Percentiles rank a stretch among this genome's conserved stretches.
Conservation (phyloP, 1,139 yeast genomes). For the Yamadazyma conglobata region DNA sequence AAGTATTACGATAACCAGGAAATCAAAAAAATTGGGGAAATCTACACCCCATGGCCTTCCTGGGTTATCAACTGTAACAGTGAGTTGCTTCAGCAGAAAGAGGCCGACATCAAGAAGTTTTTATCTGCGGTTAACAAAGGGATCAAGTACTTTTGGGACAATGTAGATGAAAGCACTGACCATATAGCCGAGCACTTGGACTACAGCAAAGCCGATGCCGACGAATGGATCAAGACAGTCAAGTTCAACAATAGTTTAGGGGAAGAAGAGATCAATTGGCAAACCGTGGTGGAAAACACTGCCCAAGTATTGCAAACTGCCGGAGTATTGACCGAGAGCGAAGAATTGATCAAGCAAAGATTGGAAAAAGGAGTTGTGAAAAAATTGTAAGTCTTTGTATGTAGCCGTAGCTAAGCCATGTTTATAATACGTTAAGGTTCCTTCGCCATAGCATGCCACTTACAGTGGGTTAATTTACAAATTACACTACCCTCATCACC, state of each 20-base stretch:
- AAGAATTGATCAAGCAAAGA: slow-evolving; percentile 27
- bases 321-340: slow-evolving; percentile 48
- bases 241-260: slow-evolving; percentile 52
- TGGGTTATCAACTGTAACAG: slow-evolving; percentile 70
- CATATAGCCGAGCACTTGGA: slow-evolving; percentile 68
- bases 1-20: slow-evolving; percentile 77
- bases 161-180: slow-evolving; percentile 63
- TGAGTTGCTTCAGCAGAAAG: slow-evolving; percentile 23
- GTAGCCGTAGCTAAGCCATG: no score
- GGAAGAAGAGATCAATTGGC: slow-evolving; percentile 43
- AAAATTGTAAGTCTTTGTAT: slow-evolving; percentile 1
- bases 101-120: slow-evolving; percentile 31
- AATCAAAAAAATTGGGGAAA: slow-evolving; percentile 79
- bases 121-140: slow-evolving; percentile 62
- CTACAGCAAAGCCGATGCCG: slow-evolving; percentile 73
- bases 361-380: slow-evolving; percentile 25
- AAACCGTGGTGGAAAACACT: slow-evolving; percentile 42
- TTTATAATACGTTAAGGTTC: no score
- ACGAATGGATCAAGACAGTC: slow-evolving; percentile 77
- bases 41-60: slow-evolving; percentile 95
- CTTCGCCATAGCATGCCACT: no score
- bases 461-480: no score
- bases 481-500: no score
- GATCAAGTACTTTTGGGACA: slow-evolving; percentile 54
- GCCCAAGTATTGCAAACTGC: slow-evolving; percentile 57